phyloP scores from a whole-genome alignment of 2,329 filamentous ascomycete genomes.

The Lasiodiplodia hormozganensis region DNA sequence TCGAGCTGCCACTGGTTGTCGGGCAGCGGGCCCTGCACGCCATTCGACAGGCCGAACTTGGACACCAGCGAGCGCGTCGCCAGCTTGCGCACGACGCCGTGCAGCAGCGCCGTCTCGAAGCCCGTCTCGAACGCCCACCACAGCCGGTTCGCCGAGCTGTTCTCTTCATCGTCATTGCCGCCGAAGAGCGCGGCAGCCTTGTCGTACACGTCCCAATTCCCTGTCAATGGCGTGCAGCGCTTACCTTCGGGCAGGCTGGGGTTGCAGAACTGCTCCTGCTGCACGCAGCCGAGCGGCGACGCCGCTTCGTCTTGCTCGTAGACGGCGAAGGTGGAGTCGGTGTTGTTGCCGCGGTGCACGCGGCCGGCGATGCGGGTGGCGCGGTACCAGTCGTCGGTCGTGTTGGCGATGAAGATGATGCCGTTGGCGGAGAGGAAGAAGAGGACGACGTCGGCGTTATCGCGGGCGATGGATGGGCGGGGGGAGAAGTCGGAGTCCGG shows the following conservation, averaged over 20 bases:
- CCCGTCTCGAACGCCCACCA: too few relatives aligned
- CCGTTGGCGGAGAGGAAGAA: conserved; percentile 42
- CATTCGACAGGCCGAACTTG: conserved; percentile 22
- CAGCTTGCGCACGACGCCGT: too few relatives aligned
- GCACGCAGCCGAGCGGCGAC: conserved; percentile 27
- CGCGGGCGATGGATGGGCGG: conserved; percentile 37
- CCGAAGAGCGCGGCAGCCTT: too few relatives aligned
- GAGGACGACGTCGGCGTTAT: conserved; percentile 35
- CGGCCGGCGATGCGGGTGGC: conserved; percentile 32
- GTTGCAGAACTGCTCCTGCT: conserved; percentile 30
- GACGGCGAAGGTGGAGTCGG: not conserved
- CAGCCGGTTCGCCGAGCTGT: too few relatives aligned
- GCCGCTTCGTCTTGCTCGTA: conserved; percentile 25
- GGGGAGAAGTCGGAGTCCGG: conserved; percentile 36
- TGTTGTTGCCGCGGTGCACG: not conserved
- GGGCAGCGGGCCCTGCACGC: conserved; percentile 36
- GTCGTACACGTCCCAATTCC: too few relatives aligned
- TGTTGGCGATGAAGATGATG: conserved; percentile 35
- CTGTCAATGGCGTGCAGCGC: too few relatives aligned
- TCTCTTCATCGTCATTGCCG: too few relatives aligned
- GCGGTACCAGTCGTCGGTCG: conserved; percentile 43
- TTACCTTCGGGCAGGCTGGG: not conserved
- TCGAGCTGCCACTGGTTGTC: conserved; percentile 47
- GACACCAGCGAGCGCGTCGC: too few relatives aligned
- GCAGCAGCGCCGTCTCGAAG: too few relatives aligned